phyloP scores from a whole-genome alignment of 2,329 filamentous ascomycete species.

The Hypoxylon sp. region DNA sequence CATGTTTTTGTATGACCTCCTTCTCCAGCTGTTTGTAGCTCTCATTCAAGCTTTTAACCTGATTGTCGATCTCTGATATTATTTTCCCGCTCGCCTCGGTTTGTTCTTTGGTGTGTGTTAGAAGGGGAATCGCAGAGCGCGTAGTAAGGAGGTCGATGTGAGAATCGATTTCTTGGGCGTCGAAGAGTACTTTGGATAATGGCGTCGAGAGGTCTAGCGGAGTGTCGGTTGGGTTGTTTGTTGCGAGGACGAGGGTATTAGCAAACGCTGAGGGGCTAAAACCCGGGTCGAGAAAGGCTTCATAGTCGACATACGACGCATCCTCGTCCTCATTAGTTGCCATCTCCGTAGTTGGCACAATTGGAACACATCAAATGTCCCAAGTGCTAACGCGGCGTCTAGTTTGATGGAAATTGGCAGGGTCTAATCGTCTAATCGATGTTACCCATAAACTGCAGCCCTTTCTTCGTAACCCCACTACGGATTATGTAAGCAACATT shows the following conservation, averaged over 20 bases:
- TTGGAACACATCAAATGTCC: slow-evolving; percentile 11
- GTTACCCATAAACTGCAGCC: background rate
- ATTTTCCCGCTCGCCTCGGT: slow-evolving; percentile 80
- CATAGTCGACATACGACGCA: slow-evolving; percentile 95
- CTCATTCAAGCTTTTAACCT: slow-evolving; percentile 84
- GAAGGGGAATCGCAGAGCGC: slow-evolving; percentile 83
- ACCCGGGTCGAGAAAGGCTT: slow-evolving; percentile 85
- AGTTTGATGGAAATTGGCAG: slow-evolving; percentile 8
- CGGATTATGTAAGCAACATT: background rate
- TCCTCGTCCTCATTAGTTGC: slow-evolving; percentile 65
- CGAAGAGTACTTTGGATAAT: slow-evolving; percentile 92
- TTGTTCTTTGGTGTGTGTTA: slow-evolving; percentile 82
- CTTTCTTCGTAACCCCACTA: slow-evolving; percentile 11
- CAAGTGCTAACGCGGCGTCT: slow-evolving; percentile 7
- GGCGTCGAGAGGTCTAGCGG: slow-evolving; percentile 95
- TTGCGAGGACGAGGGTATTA: slow-evolving; percentile 87
- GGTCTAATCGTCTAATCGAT: background rate
- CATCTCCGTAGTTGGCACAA: slow-evolving; percentile 47
- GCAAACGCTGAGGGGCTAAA: slow-evolving; percentile 89
- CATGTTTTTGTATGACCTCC: slow-evolving; percentile 88
- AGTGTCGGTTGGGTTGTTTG: slow-evolving; percentile 92
- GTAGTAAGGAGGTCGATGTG: slow-evolving; percentile 93
- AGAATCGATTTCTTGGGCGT: slow-evolving; percentile 96
- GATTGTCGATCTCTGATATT: slow-evolving; percentile 81
- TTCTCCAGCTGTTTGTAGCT: slow-evolving; percentile 88